These are phyloP conservation scores for Saxispiralis lemnorum DNA, from an alignment of 495 filamentous ascomycete species.

Conservation along the genomic window DNA sequence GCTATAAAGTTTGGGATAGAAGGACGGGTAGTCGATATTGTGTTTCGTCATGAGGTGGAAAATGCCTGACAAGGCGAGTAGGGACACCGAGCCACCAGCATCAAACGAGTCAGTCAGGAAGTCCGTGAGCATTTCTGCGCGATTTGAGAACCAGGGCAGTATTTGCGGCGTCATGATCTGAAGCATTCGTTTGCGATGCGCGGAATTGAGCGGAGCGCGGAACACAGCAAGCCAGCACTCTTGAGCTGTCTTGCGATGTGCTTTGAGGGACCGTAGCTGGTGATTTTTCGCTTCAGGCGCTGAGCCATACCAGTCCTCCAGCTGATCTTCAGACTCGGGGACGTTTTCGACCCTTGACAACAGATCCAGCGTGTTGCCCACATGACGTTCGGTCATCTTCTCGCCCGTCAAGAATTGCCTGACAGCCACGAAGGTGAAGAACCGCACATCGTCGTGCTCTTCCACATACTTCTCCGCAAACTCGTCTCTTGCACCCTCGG, in stretches of 20 bases:
- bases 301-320: conserved; percentile 38
- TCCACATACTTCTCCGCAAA: conserved; percentile 63
- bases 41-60: conserved; percentile 86
- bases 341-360: conserved; percentile 47
- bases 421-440: conserved; percentile 54
- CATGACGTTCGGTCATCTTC: background rate
- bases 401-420: conserved; percentile 19
- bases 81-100: conserved; percentile 62
- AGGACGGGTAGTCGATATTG: conserved; percentile 90
- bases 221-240: conserved; percentile 72
- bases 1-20: conserved; percentile 87
- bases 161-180: conserved; percentile 56
- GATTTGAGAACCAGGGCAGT: conserved; percentile 61
- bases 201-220: conserved; percentile 40
- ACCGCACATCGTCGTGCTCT: conserved; percentile 69
- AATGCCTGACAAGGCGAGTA: conserved; percentile 78
- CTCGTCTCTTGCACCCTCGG: conserved; percentile 41
- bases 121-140: conserved; percentile 84
- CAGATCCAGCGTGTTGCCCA: conserved; percentile 23
- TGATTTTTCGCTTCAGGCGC: conserved; percentile 31
- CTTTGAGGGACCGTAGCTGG: conserved; percentile 32
- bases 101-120: conserved; percentile 89
- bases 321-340: conserved; percentile 39
- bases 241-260: conserved; percentile 54
- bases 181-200: conserved; percentile 66